phyloP scores from a whole-genome alignment of 75 land plant genomes.

The Chamaecyparis obtusa region DNA sequence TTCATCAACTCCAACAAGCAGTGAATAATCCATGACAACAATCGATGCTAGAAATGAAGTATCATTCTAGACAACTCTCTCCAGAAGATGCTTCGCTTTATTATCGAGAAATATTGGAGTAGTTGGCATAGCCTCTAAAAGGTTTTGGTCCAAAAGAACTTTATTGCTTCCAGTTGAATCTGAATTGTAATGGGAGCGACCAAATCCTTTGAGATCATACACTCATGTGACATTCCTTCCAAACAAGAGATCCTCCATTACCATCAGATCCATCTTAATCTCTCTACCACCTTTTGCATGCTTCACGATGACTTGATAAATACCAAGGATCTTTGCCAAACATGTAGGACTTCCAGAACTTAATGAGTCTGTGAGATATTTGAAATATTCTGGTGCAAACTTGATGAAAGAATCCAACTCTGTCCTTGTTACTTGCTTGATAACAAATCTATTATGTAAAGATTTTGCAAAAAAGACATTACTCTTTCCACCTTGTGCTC shows the following conservation, averaged over 20 bases:
- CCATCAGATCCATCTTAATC: slow-evolving; percentile 90
- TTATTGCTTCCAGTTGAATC: slow-evolving; percentile 72
- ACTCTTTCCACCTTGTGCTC: slow-evolving; percentile 97
- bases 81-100: slow-evolving; percentile 80
- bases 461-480: slow-evolving; percentile 97
- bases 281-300: slow-evolving; percentile 70
- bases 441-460: slow-evolving; percentile 83
- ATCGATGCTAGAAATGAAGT: slow-evolving; percentile 83
- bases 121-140: slow-evolving; percentile 78
- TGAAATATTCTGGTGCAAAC: slow-evolving; percentile 90
- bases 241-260: slow-evolving; percentile 93
- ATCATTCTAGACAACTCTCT: slow-evolving; percentile 95
- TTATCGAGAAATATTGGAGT: slow-evolving; percentile 90
- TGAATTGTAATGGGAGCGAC: slow-evolving; percentile 84
- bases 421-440: slow-evolving; percentile 91
- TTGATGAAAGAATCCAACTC: slow-evolving; percentile 88
- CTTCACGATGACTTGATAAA: slow-evolving; percentile 79
- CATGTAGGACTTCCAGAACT: slow-evolving; percentile 91
- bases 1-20: slow-evolving; percentile 87
- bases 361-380: slow-evolving; percentile 65
- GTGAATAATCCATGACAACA: slow-evolving; percentile 93
- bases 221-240: slow-evolving; percentile 59
- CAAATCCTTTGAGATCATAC: slow-evolving; percentile 91
- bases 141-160: slow-evolving; percentile 81
- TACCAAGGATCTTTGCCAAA: slow-evolving; percentile 90